Evolutionary conservation across 225 moss, liverwort and hornwort species (phyloP), one percentile per base, ranked within the genome.

Genomic region (Straminergon stramineum): DNA sequence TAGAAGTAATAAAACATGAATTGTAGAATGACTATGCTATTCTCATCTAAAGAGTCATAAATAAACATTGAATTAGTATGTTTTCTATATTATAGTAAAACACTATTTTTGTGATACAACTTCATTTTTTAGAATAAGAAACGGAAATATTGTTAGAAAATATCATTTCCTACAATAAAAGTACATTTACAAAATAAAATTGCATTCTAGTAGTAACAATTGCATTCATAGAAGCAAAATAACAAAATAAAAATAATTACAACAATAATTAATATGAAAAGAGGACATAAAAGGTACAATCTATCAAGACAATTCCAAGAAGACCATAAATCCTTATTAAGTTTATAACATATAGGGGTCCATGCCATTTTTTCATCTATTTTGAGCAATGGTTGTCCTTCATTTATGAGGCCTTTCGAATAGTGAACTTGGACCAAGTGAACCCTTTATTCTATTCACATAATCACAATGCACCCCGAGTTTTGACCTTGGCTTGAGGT

Each of bases 301-400:
- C 0, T 21, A 2, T 7, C 0, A 0, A 68, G 12, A 12, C 21
- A 52, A 76, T 52, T 0, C 2, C 18, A 2, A 13, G 0, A 52
- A 1, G 20, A 6, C 0, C 1, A 13, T 34, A 2, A 48, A 32
- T 76, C 52, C 2, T 52, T 21, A 76, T 52, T 45, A 52, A 7
- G 2, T 52, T 19, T 13, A 13, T 21, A 7, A 52, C 20, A 32
- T 51, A 7, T 11, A 34, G 8, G 5, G 34, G 20, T 21, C 2
- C 0, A 34, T 52, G 1, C 13, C 76, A 76, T 52, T 53, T 76
- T 31, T 55, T 77, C 35, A 35, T 53, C 35, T 3, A 35, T 53
- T 53, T 53, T 53, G 13, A 76, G 8, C 22, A 53, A 52, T 32
- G 7, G 13, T 20, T 76, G 76, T 75, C 5, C 1, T 27, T 30